Evolutionary conservation across 257 asterid genomes (phyloP), one percentile per base, ranked within the genome.

Genomic region (Vinca minor): DNA sequence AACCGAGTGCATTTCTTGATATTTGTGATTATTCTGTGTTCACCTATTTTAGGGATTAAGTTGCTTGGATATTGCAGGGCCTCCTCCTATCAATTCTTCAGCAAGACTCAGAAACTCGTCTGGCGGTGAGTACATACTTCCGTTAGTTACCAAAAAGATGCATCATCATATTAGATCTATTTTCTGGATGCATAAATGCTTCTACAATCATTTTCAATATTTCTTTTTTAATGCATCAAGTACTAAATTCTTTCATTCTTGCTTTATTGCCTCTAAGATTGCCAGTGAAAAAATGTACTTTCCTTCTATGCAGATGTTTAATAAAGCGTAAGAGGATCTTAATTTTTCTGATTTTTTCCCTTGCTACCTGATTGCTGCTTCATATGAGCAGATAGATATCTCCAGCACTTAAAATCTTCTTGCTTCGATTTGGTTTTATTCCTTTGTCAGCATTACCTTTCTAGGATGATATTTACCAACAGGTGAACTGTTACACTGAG

Each of bases 91-190:
- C 97, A 49, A 77, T 93, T 71, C 97, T 93, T 74, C 96, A 84
- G 77, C 96, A 87, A 81, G 95, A 84, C 73, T 77, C 94, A 71
- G 96, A 89, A 80, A 77, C 80, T 68, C 96, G 97, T 49, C 60
- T 87, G 64, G 98, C 98, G 82, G 98, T 93, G 76, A 84, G 91
- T 59, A 72, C 38, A 47, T 70, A 15, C 64, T 74, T 65, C 31
- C 36, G 17, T 47, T 42, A 28, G n/a, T 32, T 57, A 34, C 18
- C 4, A 10, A 25, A 20, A 54, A 60, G 69, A 71, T 69, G 44
- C 64, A 55, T 63, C 60, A 70, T 32, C 26, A 39, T 44, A 36
- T 20, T 42, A 28, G 64, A 26, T 13, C 34, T 18, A 44, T 20
- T 14, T 26, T 71, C n/a, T 42, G 7, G 26, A 50, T 14, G 23